Evolutionary conservation across 108 stramenopile genomes (phyloP).

Genomic region (Schizochytrium sp.): DNA sequence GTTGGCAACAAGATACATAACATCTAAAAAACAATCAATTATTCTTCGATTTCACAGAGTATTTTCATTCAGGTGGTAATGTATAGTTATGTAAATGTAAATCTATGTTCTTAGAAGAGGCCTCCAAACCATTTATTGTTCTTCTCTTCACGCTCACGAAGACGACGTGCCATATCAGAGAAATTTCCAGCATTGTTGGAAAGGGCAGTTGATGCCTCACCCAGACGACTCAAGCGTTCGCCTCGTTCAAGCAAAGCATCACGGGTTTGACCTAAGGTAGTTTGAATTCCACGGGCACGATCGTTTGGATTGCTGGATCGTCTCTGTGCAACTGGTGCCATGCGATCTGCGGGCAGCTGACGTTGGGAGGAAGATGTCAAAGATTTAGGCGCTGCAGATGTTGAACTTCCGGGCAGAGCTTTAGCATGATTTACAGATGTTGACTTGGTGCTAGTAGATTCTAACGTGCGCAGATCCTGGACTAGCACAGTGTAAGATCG

Average conservation of each 20-base stretch:
- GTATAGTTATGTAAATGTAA: neutral
- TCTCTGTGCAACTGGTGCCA: neutral
- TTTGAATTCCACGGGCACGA: neutral
- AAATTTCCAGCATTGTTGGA: slow-evolving; percentile 30
- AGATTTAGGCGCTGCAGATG: neutral
- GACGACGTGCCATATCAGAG: slow-evolving; percentile 12
- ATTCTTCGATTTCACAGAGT: neutral
- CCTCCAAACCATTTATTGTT: slow-evolving; percentile 37
- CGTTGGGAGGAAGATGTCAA: neutral
- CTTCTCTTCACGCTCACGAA: slow-evolving; percentile 59
- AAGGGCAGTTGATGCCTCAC: slow-evolving; percentile 4
- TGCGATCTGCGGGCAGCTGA: neutral
- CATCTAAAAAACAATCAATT: neutral
- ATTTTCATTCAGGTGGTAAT: neutral
- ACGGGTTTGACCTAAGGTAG: neutral
- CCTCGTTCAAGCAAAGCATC: slow-evolving; percentile 30
- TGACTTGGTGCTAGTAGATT: neutral
- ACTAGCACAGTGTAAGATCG: slow-evolving; percentile 8
- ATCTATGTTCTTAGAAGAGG: neutral
- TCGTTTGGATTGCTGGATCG: neutral
- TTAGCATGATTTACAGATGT: neutral
- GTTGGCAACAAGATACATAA: too few species aligned
- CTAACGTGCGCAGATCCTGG: neutral
- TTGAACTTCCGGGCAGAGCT: neutral
- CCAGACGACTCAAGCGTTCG: neutral